Conservation (phyloP, 2,329 filamentous ascomycete species). For the Sclerotinia borealis region DNA sequence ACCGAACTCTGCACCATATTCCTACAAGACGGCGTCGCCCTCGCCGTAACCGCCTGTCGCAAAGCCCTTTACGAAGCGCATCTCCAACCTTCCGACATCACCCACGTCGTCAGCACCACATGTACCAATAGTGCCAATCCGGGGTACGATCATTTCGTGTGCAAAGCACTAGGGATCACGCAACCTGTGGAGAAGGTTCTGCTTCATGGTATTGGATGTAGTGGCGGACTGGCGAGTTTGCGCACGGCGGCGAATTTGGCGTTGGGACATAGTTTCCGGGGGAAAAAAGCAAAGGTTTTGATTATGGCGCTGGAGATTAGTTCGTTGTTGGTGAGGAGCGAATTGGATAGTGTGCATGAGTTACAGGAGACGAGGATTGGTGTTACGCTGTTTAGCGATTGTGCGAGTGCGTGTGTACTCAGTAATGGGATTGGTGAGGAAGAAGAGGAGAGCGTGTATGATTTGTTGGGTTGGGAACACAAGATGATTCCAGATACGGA, state of each 20-base stretch:
- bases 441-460: slow-evolving; percentile 41
- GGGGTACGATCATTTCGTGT: slow-evolving; percentile 61
- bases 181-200: slow-evolving; percentile 57
- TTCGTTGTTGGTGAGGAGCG: slow-evolving; percentile 56
- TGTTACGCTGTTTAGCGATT: slow-evolving; percentile 62
- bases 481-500: slow-evolving; percentile 56
- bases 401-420: slow-evolving; percentile 58
- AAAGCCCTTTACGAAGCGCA: slow-evolving; percentile 52
- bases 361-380: slow-evolving; percentile 58
- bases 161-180: slow-evolving; percentile 51
- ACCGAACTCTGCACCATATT: slow-evolving; percentile 49
- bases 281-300: slow-evolving; percentile 55
- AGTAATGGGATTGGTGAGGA: slow-evolving; percentile 53
- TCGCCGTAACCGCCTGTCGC: slow-evolving; percentile 48
- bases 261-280: slow-evolving; percentile 52
- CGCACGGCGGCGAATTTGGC: slow-evolving; percentile 62
- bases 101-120: slow-evolving; percentile 61
- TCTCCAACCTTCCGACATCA: slow-evolving; percentile 48
- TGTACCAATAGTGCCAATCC: slow-evolving; percentile 66
- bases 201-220: slow-evolving; percentile 61
- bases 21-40: slow-evolving; percentile 50
- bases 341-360: slow-evolving; percentile 56
- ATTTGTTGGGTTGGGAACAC: slow-evolving; percentile 61
- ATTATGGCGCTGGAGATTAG: slow-evolving; percentile 60
- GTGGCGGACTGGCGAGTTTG: slow-evolving; percentile 55